These are phyloP conservation scores for Candida cerambycidarum DNA, from an alignment of 805 yeast genomes.

Conservation along the genomic window DNA sequence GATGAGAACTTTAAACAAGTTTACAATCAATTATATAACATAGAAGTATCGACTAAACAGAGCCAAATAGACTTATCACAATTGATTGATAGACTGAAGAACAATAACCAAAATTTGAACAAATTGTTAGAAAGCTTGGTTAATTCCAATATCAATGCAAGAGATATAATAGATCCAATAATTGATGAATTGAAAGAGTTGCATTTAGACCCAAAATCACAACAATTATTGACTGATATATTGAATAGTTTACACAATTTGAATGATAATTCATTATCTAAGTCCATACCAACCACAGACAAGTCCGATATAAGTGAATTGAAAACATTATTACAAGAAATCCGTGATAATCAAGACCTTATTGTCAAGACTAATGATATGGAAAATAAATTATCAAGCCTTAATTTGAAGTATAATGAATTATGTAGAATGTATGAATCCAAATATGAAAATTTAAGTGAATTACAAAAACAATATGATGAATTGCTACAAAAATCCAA, in stretches of 20 bases:
- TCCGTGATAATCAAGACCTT: slow-evolving; percentile 5
- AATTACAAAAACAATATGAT: slow-evolving; percentile 10
- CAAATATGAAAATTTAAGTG: slow-evolving; percentile 8
- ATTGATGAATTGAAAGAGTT: slow-evolving; percentile 26
- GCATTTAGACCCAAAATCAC: slow-evolving; percentile 19
- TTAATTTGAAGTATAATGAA: slow-evolving; percentile 10
- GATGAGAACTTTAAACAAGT: slow-evolving; percentile 9
- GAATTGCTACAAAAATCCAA: slow-evolving; percentile 5
- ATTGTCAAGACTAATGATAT: slow-evolving; percentile 4
- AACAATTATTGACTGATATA: slow-evolving; percentile 6
- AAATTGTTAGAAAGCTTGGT: slow-evolving; percentile 34
- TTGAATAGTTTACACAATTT: not conserved
- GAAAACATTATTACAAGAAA: slow-evolving; percentile 1
- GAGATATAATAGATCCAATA: slow-evolving; percentile 26
- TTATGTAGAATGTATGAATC: slow-evolving; percentile 9
- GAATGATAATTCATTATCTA: not conserved
- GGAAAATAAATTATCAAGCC: slow-evolving; percentile 19
- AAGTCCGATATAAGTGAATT: not conserved
- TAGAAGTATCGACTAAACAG: slow-evolving; percentile 37
- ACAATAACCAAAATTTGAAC: slow-evolving; percentile 38
- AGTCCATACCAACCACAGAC: not conserved
- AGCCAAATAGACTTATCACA: slow-evolving; percentile 36
- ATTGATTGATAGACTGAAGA: slow-evolving; percentile 39
- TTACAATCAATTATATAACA: slow-evolving; percentile 22
- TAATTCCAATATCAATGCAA: slow-evolving; percentile 24